Evolutionary conservation across 2,329 filamentous ascomycete genomes (phyloP), one percentile per base, ranked within the genome.

Genomic region (Dothidotthia symphoricarpi): DNA sequence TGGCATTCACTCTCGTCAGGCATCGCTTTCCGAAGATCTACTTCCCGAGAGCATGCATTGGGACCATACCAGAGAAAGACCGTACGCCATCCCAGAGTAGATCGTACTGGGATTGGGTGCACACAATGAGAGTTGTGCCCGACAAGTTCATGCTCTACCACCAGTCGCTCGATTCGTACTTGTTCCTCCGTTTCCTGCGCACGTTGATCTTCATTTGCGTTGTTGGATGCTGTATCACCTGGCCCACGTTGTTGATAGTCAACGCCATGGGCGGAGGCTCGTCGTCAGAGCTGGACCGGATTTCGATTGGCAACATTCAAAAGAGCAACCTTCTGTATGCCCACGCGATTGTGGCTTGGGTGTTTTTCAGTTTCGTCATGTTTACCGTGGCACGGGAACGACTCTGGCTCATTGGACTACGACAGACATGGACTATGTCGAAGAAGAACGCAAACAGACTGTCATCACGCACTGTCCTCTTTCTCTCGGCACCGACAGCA

Each of bases 351-450:
- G 73, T 89, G 36, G 82, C 83, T 1, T 95, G 88, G 81, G 67
- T 90, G 33, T 97, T 88, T 69, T 89, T 86, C 66, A 70, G 80
- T 30, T 97, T 97, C 62, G 76, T 97, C 49, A 84, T 97, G 66
- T 93, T 87, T 69, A 83, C 88, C 59, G 81, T 97, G 47, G 85
- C 89, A 39, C 80, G 91, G 41, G 91, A 97, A 67, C 83, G 81
- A 61, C 85, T 97, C 54, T 95, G 84, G 76, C 95, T 88, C 68
- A 85, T 96, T 72, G 95, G 94, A 59, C 70, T 97, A 34, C 86
- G 90, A 47, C 91, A 97, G 69, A 91, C 91, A 0, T 96, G 94
- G 69, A 80, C 94, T 27, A 78, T 94, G 38, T 90, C 88, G 9
- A 88, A 89, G 9, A 75, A 86, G 31, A 94, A 94, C 63, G 79